These are phyloP conservation scores for Silene vulgaris DNA, from an alignment of 179 eudicot genomes.

Conservation along the genomic window DNA sequence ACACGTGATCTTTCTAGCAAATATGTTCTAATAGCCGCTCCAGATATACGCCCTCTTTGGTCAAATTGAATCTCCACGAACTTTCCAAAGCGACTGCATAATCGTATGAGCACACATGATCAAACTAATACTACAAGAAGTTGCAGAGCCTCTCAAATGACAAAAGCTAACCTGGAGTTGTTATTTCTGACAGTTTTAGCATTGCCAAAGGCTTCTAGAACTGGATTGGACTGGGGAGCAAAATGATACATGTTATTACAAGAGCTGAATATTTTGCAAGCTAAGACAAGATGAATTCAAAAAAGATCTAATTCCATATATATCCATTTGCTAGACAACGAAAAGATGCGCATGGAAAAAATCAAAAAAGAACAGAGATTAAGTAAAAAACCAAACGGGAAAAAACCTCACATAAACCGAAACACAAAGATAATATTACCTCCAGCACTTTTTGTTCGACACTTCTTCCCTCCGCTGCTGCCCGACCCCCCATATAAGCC, in stretches of 20 bases:
- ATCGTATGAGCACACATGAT: constrained; percentile 23
- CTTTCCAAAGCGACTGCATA: constrained; percentile 92
- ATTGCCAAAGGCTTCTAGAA: constrained; percentile 96
- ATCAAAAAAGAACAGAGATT: not conserved
- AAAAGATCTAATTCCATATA: not conserved
- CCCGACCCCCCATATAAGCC: constrained; percentile 97
- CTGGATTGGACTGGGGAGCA: constrained; percentile 79
- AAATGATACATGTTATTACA: not conserved
- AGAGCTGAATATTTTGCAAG: not conserved
- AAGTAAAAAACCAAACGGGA: not conserved
- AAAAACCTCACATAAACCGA: no score
- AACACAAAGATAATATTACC: constrained; percentile 34
- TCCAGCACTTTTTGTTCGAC: constrained; percentile 94
- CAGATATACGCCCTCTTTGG: constrained; percentile 75
- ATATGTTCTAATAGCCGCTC: constrained; percentile 95
- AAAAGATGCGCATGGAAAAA: not conserved
- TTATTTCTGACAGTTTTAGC: constrained; percentile 97
- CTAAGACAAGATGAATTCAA: not conserved
- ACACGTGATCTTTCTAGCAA: constrained; percentile 95
- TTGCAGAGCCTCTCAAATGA: constrained; percentile 13
- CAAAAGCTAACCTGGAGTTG: constrained; percentile 66
- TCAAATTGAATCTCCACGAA: constrained; percentile 97
- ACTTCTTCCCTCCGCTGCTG: constrained; percentile 69
- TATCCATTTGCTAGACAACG: constrained; percentile 6
- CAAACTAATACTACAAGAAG: constrained; percentile 8